These are phyloP conservation scores for Lasiodiplodia sp. DNA, from an alignment of 2,329 filamentous ascomycete genomes.

Conservation along the genomic window DNA sequence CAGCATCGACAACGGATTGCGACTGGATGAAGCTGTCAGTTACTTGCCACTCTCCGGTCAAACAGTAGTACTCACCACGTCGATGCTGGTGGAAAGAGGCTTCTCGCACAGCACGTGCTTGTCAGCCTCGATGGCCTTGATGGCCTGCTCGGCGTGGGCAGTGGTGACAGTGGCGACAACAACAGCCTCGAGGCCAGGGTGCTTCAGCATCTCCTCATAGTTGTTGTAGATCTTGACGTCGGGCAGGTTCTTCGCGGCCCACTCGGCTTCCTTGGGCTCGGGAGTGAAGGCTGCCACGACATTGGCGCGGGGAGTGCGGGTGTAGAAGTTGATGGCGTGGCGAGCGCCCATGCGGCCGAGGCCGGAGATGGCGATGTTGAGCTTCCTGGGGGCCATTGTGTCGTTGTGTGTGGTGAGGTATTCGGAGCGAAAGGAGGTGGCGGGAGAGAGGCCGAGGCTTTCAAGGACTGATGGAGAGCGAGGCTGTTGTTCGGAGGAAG, in stretches of 20 bases:
- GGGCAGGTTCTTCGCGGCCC: slow-evolving; percentile 60
- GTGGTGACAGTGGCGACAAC: slow-evolving; percentile 63
- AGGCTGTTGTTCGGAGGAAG: background rate
- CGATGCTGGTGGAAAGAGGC: slow-evolving; percentile 65
- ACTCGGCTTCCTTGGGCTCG: slow-evolving; percentile 51
- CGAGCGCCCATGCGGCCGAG: slow-evolving; percentile 60
- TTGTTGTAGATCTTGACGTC: slow-evolving; percentile 62
- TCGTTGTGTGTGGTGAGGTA: slow-evolving; percentile 14
- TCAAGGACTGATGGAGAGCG: background rate
- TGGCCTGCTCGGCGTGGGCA: slow-evolving; percentile 64
- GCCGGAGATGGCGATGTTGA: slow-evolving; percentile 55
- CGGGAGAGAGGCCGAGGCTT: slow-evolving; percentile 11
- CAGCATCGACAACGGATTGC: slow-evolving; percentile 66
- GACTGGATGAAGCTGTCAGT: slow-evolving; percentile 52
- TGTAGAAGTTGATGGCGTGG: slow-evolving; percentile 57
- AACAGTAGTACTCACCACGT: slow-evolving; percentile 57
- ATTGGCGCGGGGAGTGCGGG: slow-evolving; percentile 54
- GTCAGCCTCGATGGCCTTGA: slow-evolving; percentile 62
- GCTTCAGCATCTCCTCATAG: slow-evolving; percentile 65
- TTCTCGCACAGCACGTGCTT: slow-evolving; percentile 68
- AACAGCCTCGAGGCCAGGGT: slow-evolving; percentile 63
- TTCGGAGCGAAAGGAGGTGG: slow-evolving; percentile 15
- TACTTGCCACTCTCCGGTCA: slow-evolving; percentile 1
- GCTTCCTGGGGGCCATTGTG: slow-evolving; percentile 49
- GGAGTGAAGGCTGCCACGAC: slow-evolving; percentile 58